Percentiles rank a stretch among this genome's conserved stretches.
phyloP scores from a whole-genome alignment of 257 asterid genomes.

The Cordia subcordata region DNA sequence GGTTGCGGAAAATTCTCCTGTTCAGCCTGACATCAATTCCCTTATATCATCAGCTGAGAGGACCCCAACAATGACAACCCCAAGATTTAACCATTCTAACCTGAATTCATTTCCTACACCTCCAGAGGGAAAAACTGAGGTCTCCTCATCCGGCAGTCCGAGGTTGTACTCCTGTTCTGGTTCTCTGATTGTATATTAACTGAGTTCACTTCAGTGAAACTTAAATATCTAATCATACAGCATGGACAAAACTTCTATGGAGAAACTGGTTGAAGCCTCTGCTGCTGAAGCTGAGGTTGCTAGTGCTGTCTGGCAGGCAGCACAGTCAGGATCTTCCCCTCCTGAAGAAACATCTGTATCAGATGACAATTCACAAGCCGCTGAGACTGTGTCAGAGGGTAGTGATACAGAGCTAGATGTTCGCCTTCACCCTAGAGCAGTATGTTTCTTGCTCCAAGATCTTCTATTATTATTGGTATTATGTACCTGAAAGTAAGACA shows the following conservation, averaged over 20 bases:
- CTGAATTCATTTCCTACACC: constrained; percentile 34
- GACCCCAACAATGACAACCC: constrained; percentile 37
- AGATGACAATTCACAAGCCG: constrained; percentile 68
- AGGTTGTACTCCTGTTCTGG: constrained; percentile 42
- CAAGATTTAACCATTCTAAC: constrained; percentile 43
- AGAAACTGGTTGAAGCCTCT: constrained; percentile 85
- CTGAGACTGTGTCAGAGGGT: constrained; percentile 72
- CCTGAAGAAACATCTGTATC: constrained; percentile 73
- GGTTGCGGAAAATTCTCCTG: constrained; percentile 85
- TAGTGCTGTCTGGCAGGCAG: constrained; percentile 92
- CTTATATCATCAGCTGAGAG: constrained; percentile 49
- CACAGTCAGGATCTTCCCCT: constrained; percentile 67
- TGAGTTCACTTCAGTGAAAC: constrained; percentile 3
- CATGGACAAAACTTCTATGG: constrained; percentile 78
- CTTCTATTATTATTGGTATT: background rate
- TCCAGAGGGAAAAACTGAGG: constrained; percentile 55
- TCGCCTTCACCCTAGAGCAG: constrained; percentile 97
- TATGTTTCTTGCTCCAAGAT: constrained; percentile 27
- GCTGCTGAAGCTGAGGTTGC: constrained; percentile 99
- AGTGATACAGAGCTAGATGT: constrained; percentile 83
- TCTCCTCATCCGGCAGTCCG: constrained; percentile 41
- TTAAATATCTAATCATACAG: constrained; percentile 28
- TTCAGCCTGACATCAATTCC: constrained; percentile 55
- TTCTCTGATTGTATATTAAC: constrained; percentile 12
- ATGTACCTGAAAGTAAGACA: constrained; percentile 5